phyloP scores from a whole-genome alignment of 495 filamentous ascomycete genomes.

The Penicillium atrosanguineum region DNA sequence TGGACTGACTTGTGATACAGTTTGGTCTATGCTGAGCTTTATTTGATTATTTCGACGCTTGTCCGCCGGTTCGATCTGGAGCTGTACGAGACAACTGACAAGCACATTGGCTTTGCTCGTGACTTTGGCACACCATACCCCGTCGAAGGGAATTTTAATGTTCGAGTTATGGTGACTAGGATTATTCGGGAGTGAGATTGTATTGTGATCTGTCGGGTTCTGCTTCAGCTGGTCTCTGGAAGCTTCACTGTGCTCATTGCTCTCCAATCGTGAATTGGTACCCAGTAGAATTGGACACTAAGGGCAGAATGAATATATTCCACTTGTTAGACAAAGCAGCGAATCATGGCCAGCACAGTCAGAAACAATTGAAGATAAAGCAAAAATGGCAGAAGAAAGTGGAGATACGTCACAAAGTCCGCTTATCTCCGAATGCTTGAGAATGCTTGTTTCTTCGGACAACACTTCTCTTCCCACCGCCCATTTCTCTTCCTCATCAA shows the following conservation, averaged over 20 bases:
- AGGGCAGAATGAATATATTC: not conserved
- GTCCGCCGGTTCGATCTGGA: conserved; percentile 40
- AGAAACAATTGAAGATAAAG: not conserved
- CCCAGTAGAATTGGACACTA: not conserved
- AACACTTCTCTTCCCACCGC: not conserved
- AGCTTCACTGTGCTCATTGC: not conserved
- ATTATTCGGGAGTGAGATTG: conserved; percentile 11
- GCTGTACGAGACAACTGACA: conserved; percentile 29
- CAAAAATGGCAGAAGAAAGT: not conserved
- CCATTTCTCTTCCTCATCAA: not conserved
- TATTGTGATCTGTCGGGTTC: too few relatives aligned
- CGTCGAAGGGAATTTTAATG: conserved; percentile 15
- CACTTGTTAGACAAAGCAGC: not conserved
- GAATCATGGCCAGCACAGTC: not conserved
- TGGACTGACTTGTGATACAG: conserved; percentile 19
- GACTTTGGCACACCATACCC: conserved; percentile 24
- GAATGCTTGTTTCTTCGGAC: not conserved
- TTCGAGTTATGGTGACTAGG: conserved; percentile 18
- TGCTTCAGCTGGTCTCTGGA: not conserved
- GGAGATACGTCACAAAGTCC: not conserved
- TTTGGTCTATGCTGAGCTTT: conserved; percentile 46
- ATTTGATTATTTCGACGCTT: conserved; percentile 33
- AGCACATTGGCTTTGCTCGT: conserved; percentile 27
- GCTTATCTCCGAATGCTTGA: conserved; percentile 7
- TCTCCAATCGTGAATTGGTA: not conserved